Evolutionary conservation across 257 asterid species (phyloP), one percentile per base, ranked within the genome.

Genomic region (Asclepias syriaca): DNA sequence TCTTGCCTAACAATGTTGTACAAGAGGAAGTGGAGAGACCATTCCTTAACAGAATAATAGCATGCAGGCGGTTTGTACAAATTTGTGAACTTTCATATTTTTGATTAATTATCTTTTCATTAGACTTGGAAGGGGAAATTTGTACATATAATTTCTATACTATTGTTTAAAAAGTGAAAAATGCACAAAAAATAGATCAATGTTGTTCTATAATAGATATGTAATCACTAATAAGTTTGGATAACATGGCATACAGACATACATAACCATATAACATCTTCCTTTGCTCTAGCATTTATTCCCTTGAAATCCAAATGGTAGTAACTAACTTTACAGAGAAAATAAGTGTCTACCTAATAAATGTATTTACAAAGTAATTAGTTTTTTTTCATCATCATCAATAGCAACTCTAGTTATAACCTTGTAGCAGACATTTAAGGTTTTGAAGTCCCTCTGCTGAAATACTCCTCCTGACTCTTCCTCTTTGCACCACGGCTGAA

Each of bases 381-480:
- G 73, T 56, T 82, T 71, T 54, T 54, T 54, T 22, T 66, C 75
- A 60, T 75, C 67, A 22, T 32, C 74, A 80, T 74, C 69, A 59
- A 50, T 66, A 34, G 5, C 4, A 34, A 34, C 39, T 34, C 46
- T 24, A 29, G 58, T n/a, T 79, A 82, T 87, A 88, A 46, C 82
- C 88, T 84, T 87, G 88, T 73, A 90, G 90, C 72, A 86, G 84
- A 80, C 74, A 85, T 54, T 84, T 85, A 29, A 93, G 88, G 69
- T 59, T 87, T 80, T 85, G 89, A 72, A 93, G 92, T 71, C 95
- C 90, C 77, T 90, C 96, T 0, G 91, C 96, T 7, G 98, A 93
- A 77, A 93, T 87, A 65, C 88, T 86, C 86, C 92, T 85, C 79
- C 92, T 75, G 39, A 93, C 90, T 70, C 87, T 79, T 2, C 85